Base-by-base conservation (phyloP, 1,139 yeast genomes). In the Lodderomyces elongisporus region DNA sequence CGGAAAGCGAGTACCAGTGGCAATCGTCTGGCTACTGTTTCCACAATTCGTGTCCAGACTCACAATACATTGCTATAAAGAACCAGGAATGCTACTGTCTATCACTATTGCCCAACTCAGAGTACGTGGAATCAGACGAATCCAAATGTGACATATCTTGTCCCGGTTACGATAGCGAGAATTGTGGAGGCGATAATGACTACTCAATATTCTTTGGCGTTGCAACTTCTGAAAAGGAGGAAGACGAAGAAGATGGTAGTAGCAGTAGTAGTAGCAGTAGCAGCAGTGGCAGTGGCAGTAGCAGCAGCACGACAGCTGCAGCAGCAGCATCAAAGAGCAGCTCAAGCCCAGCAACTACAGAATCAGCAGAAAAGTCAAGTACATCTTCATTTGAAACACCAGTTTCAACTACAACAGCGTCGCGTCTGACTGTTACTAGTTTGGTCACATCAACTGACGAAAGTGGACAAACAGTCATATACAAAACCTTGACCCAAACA, bases 81-180 rank as follows among this genome's bases (percentile, higher is more conserved):
- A 89, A 87, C 26, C 52, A 61, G 34, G 56, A 60, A 14, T 85
- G 95, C 58, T 75, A 65, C 49, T 85, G 95, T 56, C 84, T 89
- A 40, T 50, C 60, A 40, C 43, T 60, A 1, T 49, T 66, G 14
- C 94, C 95, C 1, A 41, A 65, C 5, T 36, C 59, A 12, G 42
- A 65, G 2, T 42, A 58, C 14, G 49, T 52, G 31, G 41, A 43
- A 13, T 44, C 35, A 16, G 31, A 40, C 4, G 29, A 40, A 3
- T 36, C 62, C 7, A 37, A 43, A 20, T 82, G 91, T 58, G 46
- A 55, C 41, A 48, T 48, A 2, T 35, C 45, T 1, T 82, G 91
- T 54, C 43, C 53, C 25, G 87, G 84, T 7, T 81, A 60, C 46
- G 68, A 65, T 10, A 2, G 27, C 1, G 74, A 68, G 25, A 60